phyloP scores from a whole-genome alignment of 2,329 filamentous ascomycete species.

The Juglanconis oblonga region DNA sequence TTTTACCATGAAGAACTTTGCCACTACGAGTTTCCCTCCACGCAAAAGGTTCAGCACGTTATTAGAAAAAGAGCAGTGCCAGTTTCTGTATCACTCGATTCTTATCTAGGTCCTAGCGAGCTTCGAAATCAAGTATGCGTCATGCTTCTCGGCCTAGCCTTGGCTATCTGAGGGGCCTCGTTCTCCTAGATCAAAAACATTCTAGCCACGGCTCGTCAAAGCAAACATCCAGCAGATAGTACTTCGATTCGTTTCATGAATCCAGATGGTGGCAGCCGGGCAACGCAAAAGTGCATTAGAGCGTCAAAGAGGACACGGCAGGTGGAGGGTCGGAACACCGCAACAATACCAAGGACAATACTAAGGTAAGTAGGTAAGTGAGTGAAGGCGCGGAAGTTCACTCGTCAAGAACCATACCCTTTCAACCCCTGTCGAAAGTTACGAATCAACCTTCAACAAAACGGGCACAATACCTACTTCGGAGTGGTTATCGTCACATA shows the following conservation, averaged over 20 bases:
- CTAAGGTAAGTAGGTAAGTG: not conserved
- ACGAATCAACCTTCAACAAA: not conserved
- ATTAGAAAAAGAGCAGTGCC: too few species aligned
- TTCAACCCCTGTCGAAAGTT: not conserved
- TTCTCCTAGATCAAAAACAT: too few species aligned
- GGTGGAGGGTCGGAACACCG: not conserved
- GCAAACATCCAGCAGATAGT: not conserved
- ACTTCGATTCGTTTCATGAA: not conserved
- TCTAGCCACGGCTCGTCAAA: too few species aligned
- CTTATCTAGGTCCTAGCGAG: too few species aligned
- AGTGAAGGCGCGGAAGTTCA: not conserved
- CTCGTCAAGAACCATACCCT: not conserved
- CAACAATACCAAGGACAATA: conserved; percentile 5
- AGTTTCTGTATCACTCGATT: too few species aligned
- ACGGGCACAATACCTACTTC: not conserved
- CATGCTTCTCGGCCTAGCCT: too few species aligned
- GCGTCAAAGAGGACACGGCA: not conserved
- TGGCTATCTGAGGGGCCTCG: too few species aligned
- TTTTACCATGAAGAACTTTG: too few species aligned
- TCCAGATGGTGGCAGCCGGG: not conserved
- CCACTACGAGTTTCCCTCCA: too few species aligned
- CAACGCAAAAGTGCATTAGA: not conserved
- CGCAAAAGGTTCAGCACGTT: too few species aligned
- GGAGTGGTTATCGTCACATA: not conserved
- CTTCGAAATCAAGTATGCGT: too few species aligned